These are phyloP conservation scores for Drechslerella stenobrocha DNA, from an alignment of 2,329 filamentous ascomycete species.

Conservation along the genomic window DNA sequence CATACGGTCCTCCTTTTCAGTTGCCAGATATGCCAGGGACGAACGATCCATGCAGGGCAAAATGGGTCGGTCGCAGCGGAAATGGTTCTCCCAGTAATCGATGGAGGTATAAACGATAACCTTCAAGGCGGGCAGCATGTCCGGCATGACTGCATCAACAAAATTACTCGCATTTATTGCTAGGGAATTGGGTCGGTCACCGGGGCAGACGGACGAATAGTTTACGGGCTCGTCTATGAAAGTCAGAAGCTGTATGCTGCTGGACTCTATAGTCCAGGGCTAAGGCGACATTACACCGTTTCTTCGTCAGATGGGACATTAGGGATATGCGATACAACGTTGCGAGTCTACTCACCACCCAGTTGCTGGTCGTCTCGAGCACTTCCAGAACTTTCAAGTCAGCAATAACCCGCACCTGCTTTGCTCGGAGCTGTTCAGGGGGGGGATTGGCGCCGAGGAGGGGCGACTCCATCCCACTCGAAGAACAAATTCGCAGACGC, in stretches of 20 bases:
- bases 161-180: constrained; percentile 15
- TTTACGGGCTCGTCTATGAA: constrained; percentile 35
- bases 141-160: background rate
- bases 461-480: constrained; percentile 22
- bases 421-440: background rate
- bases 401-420: constrained; percentile 16
- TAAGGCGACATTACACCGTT: background rate
- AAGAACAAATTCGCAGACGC: constrained; percentile 27
- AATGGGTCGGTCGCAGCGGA: too few species aligned
- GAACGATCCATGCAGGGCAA: background rate
- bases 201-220: too few species aligned
- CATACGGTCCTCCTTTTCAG: background rate
- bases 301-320: too few species aligned
- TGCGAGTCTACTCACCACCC: constrained; percentile 23
- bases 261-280: constrained; percentile 23
- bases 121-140: constrained; percentile 18
- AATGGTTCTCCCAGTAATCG: constrained; percentile 19
- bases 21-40: constrained; percentile 4
- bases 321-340: too few species aligned
- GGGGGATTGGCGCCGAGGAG: constrained; percentile 15
- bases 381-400: constrained; percentile 23
- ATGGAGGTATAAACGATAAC: constrained; percentile 21
- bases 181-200: constrained; percentile 9
- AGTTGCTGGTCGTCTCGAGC: constrained; percentile 21
- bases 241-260: constrained; percentile 19